Evolutionary conservation across 768 basidiomycete species (phyloP).

Genomic region (Russula lepida): DNA sequence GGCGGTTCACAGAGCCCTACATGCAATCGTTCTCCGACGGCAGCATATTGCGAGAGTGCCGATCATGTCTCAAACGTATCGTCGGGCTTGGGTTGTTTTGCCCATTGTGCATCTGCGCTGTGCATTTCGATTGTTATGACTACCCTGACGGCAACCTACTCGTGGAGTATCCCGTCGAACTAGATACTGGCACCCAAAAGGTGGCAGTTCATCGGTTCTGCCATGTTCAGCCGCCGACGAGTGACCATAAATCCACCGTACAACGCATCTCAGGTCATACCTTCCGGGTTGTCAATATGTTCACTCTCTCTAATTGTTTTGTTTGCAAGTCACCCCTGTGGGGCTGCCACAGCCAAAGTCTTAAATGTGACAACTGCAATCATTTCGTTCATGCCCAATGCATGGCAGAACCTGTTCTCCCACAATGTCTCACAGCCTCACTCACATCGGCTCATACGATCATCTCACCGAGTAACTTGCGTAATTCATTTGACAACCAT

Average conservation of each 20-base stretch:
- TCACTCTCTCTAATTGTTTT: constrained; percentile 65
- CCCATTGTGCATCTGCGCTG: constrained; percentile 55
- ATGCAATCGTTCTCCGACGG: constrained; percentile 27
- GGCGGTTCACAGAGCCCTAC: constrained; percentile 41
- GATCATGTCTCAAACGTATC: constrained; percentile 45
- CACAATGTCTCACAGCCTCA: constrained; percentile 33
- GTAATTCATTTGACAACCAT: constrained; percentile 46
- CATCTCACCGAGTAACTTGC: constrained; percentile 45
- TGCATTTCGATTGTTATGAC: constrained; percentile 78
- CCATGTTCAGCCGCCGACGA: constrained; percentile 32
- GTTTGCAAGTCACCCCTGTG: constrained; percentile 63
- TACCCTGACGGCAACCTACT: constrained; percentile 54
- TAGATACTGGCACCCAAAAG: constrained; percentile 42
- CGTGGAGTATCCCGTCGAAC: constrained; percentile 41
- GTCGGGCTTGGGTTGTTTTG: constrained; percentile 67
- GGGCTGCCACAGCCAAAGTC: constrained; percentile 56
- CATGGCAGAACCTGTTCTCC: constrained; percentile 25
- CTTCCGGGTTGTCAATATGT: constrained; percentile 55
- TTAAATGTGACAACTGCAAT: constrained; percentile 55
- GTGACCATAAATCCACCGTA: constrained; percentile 20
- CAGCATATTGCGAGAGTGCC: constrained; percentile 41
- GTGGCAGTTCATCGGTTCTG: constrained; percentile 60
- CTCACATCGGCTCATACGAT: constrained; percentile 41
- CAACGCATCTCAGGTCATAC: constrained; percentile 36
- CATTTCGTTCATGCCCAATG: constrained; percentile 55